Evolutionary conservation across 331 rosid species (phyloP), one percentile per base, ranked within the genome.

Genomic region (Pyracantha coccinea): DNA sequence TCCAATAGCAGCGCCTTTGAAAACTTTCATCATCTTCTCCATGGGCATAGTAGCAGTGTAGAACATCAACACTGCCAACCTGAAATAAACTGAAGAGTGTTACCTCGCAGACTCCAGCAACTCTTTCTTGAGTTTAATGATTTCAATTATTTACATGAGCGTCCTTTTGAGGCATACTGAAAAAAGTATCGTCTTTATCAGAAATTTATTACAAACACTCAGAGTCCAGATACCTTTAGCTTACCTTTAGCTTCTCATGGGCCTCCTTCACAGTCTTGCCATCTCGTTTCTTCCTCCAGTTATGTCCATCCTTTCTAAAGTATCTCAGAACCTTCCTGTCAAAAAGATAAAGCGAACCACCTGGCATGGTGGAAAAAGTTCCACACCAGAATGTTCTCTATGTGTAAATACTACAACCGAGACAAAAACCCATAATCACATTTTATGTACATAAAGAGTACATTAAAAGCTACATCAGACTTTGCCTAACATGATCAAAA

Each of bases 261-360:
- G 98, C 98, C 84, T 92, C 98, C 86, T 79, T 92, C 78, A 92
- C 96, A 28, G 94, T 92, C 82, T 92, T 92, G n/a, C 98, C 98
- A 79, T 92, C 98, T 75, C 77, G 88, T 82, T 92, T 92, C 92
- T 92, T 92, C 85, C 98, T 90, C 98, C 98, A 92, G 79, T 87
- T 92, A 83, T 92, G 96, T 52, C 94, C 98, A 72, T 92, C 98
- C 89, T 92, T 92, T 80, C 98, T 87, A 57, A 92, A 92, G 84
- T 92, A 92, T 82, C 98, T 90, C 85, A 92, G 80, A 29, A 92
- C 91, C 85, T 92, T 92, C 32, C 98, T 83, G 84, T 92, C 98
- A 79, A 92, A 92, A 73, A 92, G 91, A 90, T 90, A 84, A 71
- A 92, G 94, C 15, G 98, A 90, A 78, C 98, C 98, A 74, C 98